These are phyloP conservation scores for Colletotrichum lini DNA, from an alignment of 2,329 filamentous ascomycete species.

Conservation along the genomic window DNA sequence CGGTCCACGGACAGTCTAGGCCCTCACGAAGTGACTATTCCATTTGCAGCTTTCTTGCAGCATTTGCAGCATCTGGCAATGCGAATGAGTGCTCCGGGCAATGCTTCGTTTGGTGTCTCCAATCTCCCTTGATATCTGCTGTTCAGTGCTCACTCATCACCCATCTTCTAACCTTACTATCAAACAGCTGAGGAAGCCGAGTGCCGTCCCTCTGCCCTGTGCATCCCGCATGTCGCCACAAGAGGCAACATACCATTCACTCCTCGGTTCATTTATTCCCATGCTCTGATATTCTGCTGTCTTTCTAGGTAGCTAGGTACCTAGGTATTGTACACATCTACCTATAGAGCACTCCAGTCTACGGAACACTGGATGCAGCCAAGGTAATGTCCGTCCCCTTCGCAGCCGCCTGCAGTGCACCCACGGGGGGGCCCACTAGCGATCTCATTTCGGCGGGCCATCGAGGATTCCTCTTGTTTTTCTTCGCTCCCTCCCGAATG, in stretches of 20 bases:
- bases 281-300: neutral
- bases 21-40: constrained; percentile 27
- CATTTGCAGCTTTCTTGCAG: constrained; percentile 16
- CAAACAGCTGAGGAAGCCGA: constrained; percentile 22
- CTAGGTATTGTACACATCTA: too few species aligned
- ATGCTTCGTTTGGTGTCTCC: constrained; percentile 12
- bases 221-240: neutral
- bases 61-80: constrained; percentile 5
- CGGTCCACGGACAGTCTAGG: constrained; percentile 33
- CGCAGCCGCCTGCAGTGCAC: constrained; percentile 5
- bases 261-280: neutral
- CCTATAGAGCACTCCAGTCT: neutral
- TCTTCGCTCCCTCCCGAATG: neutral
- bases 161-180: neutral
- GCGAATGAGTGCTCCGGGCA: constrained; percentile 8
- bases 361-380: constrained; percentile 6
- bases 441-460: constrained; percentile 32
- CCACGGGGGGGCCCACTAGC: neutral
- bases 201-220: neutral
- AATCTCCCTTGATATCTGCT: neutral
- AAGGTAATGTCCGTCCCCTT: constrained; percentile 3
- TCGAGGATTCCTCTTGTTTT: constrained; percentile 1
- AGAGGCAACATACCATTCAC: neutral
- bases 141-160: too few species aligned
- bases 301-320: too few species aligned